phyloP scores from a whole-genome alignment of 2,329 filamentous ascomycete genomes.

The Microsporum canis region DNA sequence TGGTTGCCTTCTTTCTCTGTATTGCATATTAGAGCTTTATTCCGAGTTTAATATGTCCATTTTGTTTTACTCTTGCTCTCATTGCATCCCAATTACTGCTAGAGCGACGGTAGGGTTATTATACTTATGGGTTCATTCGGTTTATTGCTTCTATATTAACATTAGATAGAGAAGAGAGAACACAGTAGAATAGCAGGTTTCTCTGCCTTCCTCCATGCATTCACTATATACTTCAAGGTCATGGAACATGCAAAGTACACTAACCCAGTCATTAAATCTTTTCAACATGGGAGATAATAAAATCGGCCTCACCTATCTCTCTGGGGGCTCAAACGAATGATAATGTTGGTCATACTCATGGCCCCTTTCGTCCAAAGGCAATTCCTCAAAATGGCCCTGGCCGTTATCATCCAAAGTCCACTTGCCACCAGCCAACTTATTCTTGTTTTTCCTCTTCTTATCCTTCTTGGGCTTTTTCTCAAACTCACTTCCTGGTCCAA shows the following conservation, averaged over 20 bases:
- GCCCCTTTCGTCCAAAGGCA: background rate
- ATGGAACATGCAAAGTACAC: background rate
- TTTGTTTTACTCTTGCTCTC: background rate
- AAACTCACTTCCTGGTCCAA: constrained; percentile 23
- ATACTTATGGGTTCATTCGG: background rate
- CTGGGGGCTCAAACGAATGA: background rate
- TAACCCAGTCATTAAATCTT: background rate
- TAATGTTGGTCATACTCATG: background rate
- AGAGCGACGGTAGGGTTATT: background rate
- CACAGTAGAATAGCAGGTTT: background rate
- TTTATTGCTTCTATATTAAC: background rate
- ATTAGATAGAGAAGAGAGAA: background rate
- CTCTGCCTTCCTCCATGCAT: background rate
- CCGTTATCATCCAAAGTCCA: background rate
- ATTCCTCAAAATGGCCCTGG: background rate
- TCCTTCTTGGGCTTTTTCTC: constrained; percentile 17
- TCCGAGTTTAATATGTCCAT: background rate
- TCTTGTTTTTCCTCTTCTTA: constrained; percentile 7
- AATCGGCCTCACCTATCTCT: background rate
- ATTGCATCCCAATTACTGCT: background rate
- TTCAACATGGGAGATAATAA: background rate
- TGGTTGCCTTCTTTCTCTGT: background rate
- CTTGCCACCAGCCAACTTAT: background rate
- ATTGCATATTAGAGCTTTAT: background rate
- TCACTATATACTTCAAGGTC: background rate